Evolutionary conservation across 257 asterid species (phyloP).

Genomic region (Ajuga chamaepitys): DNA sequence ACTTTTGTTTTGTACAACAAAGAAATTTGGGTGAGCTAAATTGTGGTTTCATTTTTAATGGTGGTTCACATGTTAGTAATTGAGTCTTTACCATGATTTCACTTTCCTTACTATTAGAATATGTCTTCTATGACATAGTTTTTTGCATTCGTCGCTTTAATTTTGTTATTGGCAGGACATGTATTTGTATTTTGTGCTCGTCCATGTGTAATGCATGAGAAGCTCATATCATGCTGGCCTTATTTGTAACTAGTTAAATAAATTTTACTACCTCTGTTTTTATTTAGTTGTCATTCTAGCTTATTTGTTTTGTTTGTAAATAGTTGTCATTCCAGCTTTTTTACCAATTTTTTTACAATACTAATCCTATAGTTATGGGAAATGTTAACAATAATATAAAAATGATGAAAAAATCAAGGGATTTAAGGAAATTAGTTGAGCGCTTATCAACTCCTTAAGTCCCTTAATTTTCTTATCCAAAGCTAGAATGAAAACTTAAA

Average conservation of each 20-base stretch:
- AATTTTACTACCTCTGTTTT: not conserved
- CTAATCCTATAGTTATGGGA: no score
- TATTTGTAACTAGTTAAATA: not conserved
- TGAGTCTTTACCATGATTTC: not conserved
- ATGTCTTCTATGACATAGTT: not conserved
- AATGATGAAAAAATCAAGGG: no score
- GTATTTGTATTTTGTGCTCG: not conserved
- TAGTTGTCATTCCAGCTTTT: no score
- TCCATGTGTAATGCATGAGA: not conserved
- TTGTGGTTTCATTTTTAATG: not conserved
- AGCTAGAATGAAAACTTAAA: no score
- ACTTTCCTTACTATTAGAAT: not conserved
- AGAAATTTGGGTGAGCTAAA: not conserved
- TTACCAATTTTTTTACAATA: no score
- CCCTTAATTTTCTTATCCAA: no score
- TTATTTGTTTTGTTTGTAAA: no score
- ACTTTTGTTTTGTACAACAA: conserved; percentile 1
- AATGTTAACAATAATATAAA: no score
- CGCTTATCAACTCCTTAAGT: no score
- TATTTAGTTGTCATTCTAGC: no score
- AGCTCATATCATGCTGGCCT: not conserved
- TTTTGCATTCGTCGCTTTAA: not conserved
- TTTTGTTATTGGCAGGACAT: not conserved
- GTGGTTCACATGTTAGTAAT: not conserved
- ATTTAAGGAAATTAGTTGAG: no score